Conservation (phyloP, 2,329 filamentous ascomycete genomes). For the Arthrobotrys megalospora region DNA sequence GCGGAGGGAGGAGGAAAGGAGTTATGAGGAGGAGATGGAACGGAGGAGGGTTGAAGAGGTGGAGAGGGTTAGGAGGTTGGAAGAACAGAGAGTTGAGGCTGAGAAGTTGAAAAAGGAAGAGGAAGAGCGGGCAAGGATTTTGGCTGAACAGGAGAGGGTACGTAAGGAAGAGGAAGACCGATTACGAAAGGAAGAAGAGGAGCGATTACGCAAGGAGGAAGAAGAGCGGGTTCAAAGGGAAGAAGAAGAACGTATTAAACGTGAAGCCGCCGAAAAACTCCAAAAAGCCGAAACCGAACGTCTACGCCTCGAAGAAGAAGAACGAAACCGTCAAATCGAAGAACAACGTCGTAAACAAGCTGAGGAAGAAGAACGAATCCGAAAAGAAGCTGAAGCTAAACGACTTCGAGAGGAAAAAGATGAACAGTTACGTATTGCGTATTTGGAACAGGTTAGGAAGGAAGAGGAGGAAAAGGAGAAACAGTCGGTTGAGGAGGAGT, state of each 20-base stretch:
- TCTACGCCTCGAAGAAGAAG: slow-evolving; percentile 22
- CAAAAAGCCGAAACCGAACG: slow-evolving; percentile 40
- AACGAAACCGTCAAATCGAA: neutral
- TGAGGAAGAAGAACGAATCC: slow-evolving; percentile 64
- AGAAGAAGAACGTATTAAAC: slow-evolving; percentile 42
- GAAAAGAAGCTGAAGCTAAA: slow-evolving; percentile 64
- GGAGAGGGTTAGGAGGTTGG: slow-evolving; percentile 19
- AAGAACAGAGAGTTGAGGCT: slow-evolving; percentile 51
- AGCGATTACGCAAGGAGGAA: slow-evolving; percentile 49
- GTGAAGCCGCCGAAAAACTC: slow-evolving; percentile 20
- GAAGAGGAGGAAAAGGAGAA: slow-evolving; percentile 63
- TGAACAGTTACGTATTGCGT: slow-evolving; percentile 16
- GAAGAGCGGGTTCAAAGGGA: slow-evolving; percentile 44
- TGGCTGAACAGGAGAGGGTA: slow-evolving; percentile 56
- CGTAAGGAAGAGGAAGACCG: slow-evolving; percentile 54
- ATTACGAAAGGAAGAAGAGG: slow-evolving; percentile 38
- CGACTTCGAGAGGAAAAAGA: slow-evolving; percentile 62
- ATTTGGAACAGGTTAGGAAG: slow-evolving; percentile 56
- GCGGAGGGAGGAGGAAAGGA: slow-evolving; percentile 34
- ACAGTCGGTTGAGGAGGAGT: slow-evolving; percentile 37
- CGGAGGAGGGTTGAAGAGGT: slow-evolving; percentile 44
- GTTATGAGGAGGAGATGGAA: slow-evolving; percentile 24
- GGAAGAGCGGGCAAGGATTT: slow-evolving; percentile 24
- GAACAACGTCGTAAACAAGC: slow-evolving; percentile 53
- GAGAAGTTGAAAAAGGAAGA: slow-evolving; percentile 47